phyloP scores from a whole-genome alignment of 495 filamentous ascomycete species.

The Chaetomidium leptoderma region DNA sequence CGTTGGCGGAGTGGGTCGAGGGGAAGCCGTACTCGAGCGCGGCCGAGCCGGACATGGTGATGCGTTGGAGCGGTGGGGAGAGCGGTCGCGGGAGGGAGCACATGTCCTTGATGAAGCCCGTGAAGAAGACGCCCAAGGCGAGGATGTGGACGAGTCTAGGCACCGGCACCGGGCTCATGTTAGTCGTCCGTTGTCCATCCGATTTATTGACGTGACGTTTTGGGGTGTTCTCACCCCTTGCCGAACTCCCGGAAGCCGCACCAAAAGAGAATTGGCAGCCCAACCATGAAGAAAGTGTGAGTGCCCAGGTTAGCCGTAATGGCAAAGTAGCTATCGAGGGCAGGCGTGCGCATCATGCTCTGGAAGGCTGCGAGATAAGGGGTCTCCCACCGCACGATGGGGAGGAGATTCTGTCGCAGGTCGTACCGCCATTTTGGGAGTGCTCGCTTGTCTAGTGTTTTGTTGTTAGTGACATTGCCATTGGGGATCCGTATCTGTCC shows the following conservation, averaged over 20 bases:
- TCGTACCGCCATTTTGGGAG: constrained; percentile 87
- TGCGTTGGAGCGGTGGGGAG: constrained; percentile 87
- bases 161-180: background rate
- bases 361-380: constrained; percentile 87
- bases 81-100: constrained; percentile 91
- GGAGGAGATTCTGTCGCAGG: constrained; percentile 74
- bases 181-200: constrained; percentile 8
- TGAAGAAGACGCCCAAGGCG: constrained; percentile 85
- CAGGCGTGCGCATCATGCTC: constrained; percentile 67
- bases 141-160: constrained; percentile 80
- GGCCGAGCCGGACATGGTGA: constrained; percentile 93
- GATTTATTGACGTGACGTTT: background rate
- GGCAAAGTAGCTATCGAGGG: constrained; percentile 92
- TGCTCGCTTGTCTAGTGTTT: constrained; percentile 64
- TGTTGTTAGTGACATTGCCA: constrained; percentile 9
- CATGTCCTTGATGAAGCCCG: constrained; percentile 89
- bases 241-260: constrained; percentile 77
- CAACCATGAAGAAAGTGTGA: constrained; percentile 97
- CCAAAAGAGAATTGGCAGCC: constrained; percentile 92
- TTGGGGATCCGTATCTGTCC: background rate
- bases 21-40: constrained; percentile 97
- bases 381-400: constrained; percentile 89
- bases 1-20: constrained; percentile 94
- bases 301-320: constrained; percentile 95
- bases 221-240: constrained; percentile 67